Evolutionary conservation across 129 eudicot genomes (phyloP), one percentile per base, ranked within the genome.

Genomic region (Silybum marianum): DNA sequence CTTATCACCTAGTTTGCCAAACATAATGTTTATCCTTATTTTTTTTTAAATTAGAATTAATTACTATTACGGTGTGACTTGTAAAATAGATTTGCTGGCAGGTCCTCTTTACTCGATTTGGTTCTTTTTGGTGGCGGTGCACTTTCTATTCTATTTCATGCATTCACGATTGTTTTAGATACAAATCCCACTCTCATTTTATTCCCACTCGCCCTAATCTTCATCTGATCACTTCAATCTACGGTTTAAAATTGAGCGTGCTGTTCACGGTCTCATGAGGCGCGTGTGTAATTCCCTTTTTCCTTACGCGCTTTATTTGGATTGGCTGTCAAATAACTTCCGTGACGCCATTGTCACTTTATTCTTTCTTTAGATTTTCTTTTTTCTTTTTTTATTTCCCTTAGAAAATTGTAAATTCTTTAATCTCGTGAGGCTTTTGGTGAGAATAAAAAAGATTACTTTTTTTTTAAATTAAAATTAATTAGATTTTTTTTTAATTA

Each of bases 121-220:
- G 60, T 19, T 3, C 19, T 68, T 78, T 78, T 78, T 28, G 75
- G 75, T 78, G 69, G 69, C 82, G 75, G 75, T 78, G 82, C 74
- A 28, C 60, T 46, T 69, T 69, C 72, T 62, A 8, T 28, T 28
- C 30, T 19, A 60, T 23, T 62, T 19, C 69, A 65, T 65, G 69
- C 69, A 65, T 65, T 23, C 69, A 19, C 30, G 69, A 65, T 19
- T 58, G 69, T 22, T 16, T 65, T 65, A 21, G 6, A 65, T 23
- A 4, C 30, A 65, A 65, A 65, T 23, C 28, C 28, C 69, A 65
- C 69, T 65, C 69, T 65, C 69, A 7, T 24, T 58, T 18, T 58
- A 18, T n/a, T n/a, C 10, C 23, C 66, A 58, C 66, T 18, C 66
- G 66, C 66, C 6, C 1, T 65, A 3, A 65, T 3, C 30, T 19